Conservation (phyloP, 345 rosid genomes). For the Conringia planisiliqua region DNA sequence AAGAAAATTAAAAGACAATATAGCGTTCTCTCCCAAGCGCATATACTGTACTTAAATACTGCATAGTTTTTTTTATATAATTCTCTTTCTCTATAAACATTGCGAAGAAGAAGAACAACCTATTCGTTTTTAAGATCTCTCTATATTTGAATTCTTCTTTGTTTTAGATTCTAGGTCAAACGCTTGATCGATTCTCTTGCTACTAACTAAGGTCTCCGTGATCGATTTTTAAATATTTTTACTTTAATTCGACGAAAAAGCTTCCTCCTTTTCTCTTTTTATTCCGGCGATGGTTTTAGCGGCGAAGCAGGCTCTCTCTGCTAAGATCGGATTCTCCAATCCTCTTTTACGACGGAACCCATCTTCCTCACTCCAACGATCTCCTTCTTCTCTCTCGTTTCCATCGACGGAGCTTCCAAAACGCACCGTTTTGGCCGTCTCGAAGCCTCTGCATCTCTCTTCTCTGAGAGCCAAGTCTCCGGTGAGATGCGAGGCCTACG, state of each 20-base stretch:
- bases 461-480: slow-evolving; percentile 31
- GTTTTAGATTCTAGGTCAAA: slow-evolving; percentile 22
- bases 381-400: slow-evolving; percentile 40
- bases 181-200: neutral
- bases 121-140: neutral
- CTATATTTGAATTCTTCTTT: slow-evolving; percentile 15
- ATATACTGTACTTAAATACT: slow-evolving; percentile 15
- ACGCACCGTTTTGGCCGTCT: slow-evolving; percentile 38
- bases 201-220: neutral
- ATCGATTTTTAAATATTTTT: neutral
- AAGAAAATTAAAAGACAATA: neutral
- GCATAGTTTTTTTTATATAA: neutral
- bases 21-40: neutral
- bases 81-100: neutral
- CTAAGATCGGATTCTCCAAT: slow-evolving; percentile 45
- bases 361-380: slow-evolving; percentile 25
- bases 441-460: slow-evolving; percentile 63
- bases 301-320: slow-evolving; percentile 25
- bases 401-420: slow-evolving; percentile 21
- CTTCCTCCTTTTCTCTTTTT: neutral
- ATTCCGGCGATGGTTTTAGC: slow-evolving; percentile 30
- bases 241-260: slow-evolving; percentile 12
- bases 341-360: slow-evolving; percentile 34
- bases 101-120: neutral
- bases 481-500: slow-evolving; percentile 73